Evolutionary conservation across 116 monocot species (phyloP).

Genomic region (Posidonia oceanica): DNA sequence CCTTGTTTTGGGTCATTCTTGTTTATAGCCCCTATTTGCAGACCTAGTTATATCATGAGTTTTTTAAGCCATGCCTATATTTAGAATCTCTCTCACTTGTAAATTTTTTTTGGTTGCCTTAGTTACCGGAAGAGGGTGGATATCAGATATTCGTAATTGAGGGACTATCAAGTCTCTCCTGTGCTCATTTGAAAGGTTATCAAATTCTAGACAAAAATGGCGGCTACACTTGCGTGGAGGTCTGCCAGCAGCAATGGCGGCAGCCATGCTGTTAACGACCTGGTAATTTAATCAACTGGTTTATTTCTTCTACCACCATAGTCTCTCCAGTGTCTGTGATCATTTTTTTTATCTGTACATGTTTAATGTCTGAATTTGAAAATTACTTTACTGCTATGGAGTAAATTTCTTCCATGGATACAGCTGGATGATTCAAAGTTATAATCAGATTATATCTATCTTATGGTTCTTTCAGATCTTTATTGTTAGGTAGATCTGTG

Average conservation of each 20-base stretch:
- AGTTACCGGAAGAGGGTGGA: neutral
- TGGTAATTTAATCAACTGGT: conserved; percentile 26
- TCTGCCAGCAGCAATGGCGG: conserved; percentile 46
- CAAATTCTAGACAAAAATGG: conserved; percentile 32
- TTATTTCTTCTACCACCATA: neutral
- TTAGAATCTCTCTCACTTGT: neutral
- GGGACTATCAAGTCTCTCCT: neutral
- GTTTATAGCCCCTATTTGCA: too few species aligned
- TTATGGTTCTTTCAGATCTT: neutral
- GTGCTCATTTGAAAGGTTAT: neutral
- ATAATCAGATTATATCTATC: neutral
- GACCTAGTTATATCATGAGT: neutral
- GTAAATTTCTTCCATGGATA: neutral
- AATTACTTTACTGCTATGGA: neutral
- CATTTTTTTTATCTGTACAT: neutral
- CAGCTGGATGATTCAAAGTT: neutral
- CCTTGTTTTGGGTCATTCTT: neutral
- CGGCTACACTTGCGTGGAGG: conserved; percentile 58
- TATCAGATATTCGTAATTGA: neutral
- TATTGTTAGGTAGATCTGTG: neutral
- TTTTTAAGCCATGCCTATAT: neutral
- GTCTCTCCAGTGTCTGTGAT: neutral
- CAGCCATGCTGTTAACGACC: conserved; percentile 50
- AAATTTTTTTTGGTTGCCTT: neutral
- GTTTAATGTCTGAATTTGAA: neutral